Evolutionary conservation across 148 eudicot species (phyloP).

Genomic region (Camellia granthamiana): DNA sequence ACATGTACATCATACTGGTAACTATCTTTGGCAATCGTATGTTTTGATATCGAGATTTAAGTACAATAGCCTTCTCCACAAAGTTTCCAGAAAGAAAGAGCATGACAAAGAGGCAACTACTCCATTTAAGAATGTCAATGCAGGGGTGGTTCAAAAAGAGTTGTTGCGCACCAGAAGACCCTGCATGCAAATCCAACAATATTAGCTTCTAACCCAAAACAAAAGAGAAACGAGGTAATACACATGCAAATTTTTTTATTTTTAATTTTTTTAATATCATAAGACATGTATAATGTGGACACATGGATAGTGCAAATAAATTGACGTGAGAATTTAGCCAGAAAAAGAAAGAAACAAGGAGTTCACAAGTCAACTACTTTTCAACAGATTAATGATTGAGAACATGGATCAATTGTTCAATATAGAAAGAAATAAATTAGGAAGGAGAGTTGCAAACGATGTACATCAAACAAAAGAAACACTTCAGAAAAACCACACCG

Average conservation of each 20-base stretch:
- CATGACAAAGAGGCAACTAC: not conserved
- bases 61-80: not conserved
- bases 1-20: not conserved
- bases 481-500: not conserved
- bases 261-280: too few species aligned
- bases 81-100: not conserved
- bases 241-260: not conserved
- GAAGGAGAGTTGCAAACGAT: not conserved
- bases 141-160: slow-evolving; percentile 1
- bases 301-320: not conserved
- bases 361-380: not conserved
- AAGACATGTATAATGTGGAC: not conserved
- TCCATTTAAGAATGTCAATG: not conserved
- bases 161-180: not conserved
- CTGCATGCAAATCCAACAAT: slow-evolving; percentile 1
- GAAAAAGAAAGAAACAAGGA: not conserved
- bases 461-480: not conserved
- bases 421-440: not conserved
- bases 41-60: not conserved
- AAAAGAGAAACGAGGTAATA: not conserved
- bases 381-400: not conserved
- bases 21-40: not conserved
- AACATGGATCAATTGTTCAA: not conserved
- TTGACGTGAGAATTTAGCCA: not conserved
- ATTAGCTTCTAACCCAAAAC: not conserved